Evolutionary conservation across 345 rosid species (phyloP), one percentile per base, ranked within the genome.

Genomic region (Boechera divaricarpa): DNA sequence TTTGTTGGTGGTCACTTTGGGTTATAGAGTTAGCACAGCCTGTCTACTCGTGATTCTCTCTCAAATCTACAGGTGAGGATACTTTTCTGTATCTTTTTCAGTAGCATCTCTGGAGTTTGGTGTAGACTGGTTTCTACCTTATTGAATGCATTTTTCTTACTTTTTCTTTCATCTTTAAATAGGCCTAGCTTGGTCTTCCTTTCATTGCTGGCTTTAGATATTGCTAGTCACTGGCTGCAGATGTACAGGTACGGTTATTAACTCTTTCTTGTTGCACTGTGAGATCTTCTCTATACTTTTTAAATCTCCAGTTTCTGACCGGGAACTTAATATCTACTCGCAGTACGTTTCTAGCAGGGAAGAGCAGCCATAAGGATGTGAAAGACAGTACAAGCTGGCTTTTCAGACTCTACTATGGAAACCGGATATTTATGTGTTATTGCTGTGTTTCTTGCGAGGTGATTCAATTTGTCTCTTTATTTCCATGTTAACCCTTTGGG

Each of bases 361-460:
- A 93, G 83, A 81, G 84, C 71, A 96, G 95, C 80, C 99, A 96
- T 74, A 96, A 96, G 79, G 99, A 96, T 81, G 98, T 96, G 49
- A 91, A 89, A 81, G 98, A 96, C 84, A 96, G 98, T 83, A 86
- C 88, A 31, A 95, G 77, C 81, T 95, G 97, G 99, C 96, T 96
- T 79, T 93, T 96, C 73, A 93, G 63, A 86, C 89, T 88, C 70
- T 96, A 96, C 89, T 96, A 93, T 73, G 97, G 99, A 59, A 93
- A 93, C 82, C 81, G 99, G 65, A 86, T 90, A 86, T 96, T 96
- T 82, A 93, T 96, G 98, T 91, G 90, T 76, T 96, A 83, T 67
- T 96, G 99, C 59, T 93, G 97, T 32, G 94, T 83, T 75, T 94
- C 98, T 2, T 96, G 98, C 75, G 99, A 96, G 99, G 99, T 89